A percentile compares a stretch with the other conserved stretches of the same genome.
phyloP scores from a whole-genome alignment of 345 rosid species.

The Angophora floribunda region DNA sequence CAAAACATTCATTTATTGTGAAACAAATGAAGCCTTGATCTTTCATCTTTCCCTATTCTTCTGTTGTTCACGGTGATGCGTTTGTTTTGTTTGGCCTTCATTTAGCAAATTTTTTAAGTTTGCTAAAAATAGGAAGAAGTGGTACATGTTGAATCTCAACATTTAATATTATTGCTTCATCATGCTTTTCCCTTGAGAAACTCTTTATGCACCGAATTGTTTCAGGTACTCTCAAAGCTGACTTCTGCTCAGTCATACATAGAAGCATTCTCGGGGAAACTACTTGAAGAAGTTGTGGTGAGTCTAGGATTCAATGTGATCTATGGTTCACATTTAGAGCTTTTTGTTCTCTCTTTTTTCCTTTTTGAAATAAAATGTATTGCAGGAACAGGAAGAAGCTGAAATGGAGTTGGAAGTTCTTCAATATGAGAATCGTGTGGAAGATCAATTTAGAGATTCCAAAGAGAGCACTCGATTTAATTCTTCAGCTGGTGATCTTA shows the following conservation, averaged over 20 bases:
- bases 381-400: constrained; percentile 69
- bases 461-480: constrained; percentile 18
- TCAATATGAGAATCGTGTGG: constrained; percentile 25
- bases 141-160: background rate
- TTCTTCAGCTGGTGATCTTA: constrained; percentile 16
- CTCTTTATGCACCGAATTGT: background rate
- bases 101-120: background rate
- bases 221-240: constrained; percentile 56
- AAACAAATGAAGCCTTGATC: background rate
- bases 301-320: constrained; percentile 1
- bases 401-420: constrained; percentile 61
- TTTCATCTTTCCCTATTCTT: background rate
- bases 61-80: background rate
- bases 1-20: background rate
- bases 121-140: background rate
- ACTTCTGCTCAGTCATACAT: constrained; percentile 62
- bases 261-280: constrained; percentile 41
- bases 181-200: background rate
- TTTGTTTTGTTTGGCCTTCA: background rate
- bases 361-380: background rate
- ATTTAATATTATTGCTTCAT: background rate
- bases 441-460: constrained; percentile 18
- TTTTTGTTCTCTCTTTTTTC: background rate
- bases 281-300: constrained; percentile 43
- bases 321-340: background rate